Conservation (phyloP, 75 land plant genomes). For the Cupressus sempervirens region DNA sequence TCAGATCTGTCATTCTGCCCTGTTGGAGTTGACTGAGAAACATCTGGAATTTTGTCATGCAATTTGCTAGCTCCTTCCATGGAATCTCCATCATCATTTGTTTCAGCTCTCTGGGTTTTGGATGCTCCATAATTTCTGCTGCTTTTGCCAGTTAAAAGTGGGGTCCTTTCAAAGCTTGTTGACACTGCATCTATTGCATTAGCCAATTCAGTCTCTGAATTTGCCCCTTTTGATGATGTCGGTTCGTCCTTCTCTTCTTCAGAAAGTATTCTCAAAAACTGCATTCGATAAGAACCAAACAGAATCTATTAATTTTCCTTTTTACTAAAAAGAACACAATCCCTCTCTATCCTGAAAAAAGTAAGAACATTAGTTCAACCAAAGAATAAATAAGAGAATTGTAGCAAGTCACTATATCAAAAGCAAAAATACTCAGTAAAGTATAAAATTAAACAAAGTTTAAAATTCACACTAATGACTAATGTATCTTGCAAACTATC, state of each 20-base stretch:
- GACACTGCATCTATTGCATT: constrained; percentile 76
- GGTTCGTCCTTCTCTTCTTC: constrained; percentile 45
- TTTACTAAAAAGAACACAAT: background rate
- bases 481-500: background rate
- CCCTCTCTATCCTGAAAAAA: background rate
- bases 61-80: background rate
- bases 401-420: background rate
- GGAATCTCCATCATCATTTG: background rate
- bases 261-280: constrained; percentile 78
- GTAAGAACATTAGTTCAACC: background rate
- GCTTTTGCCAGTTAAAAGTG: constrained; percentile 17
- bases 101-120: background rate
- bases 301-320: background rate
- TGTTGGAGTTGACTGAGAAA: background rate
- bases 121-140: background rate
- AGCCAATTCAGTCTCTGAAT: constrained; percentile 54
- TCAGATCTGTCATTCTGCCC: constrained; percentile 7
- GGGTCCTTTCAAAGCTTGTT: constrained; percentile 37
- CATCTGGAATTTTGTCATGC: background rate
- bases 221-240: constrained; percentile 23
- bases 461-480: background rate
- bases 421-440: background rate
- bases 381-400: background rate
- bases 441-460: background rate
- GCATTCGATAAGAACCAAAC: constrained; percentile 10